Base-by-base conservation (phyloP, 2,329 filamentous ascomycete species). In the Dactylellina haptotyla region DNA sequence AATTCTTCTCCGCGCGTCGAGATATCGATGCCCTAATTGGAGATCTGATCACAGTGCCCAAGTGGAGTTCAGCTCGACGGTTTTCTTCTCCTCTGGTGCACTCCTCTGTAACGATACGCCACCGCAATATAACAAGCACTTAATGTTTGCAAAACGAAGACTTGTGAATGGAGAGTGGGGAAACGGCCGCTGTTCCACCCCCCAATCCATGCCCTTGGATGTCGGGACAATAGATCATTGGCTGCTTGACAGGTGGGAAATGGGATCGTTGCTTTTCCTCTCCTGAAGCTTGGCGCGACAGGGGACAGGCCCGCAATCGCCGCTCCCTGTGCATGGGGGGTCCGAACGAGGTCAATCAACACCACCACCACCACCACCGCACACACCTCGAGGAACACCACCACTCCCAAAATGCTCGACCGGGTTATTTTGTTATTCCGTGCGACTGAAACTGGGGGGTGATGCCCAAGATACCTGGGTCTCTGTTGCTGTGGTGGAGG, bases 271-370 rank as follows among this genome's bases (percentile, higher is more conserved):
- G 53, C 54, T 61, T 62, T 73, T 66, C 48, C 54, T 73, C 61
- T 66, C 69, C 69, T 73, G 69, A 73, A 50, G 69, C 69, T 73
- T 73, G 61, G 69, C 69, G 25, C 53, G 61, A 57, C 64, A 54
- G 61, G 69, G 61, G 41, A 50, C 26, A 34, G 53, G 58, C 53
- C 51, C 51, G 37, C 59, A 51, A 58, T 61, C 53, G 26, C 59
- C 46, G 45, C 59, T 54, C 28, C 16, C 48, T 34, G 58, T 71
- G 66, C 66, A 64, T 71, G 67, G 43, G 39, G 32, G 23, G 57
- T 53, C 61, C 45, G 50, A 39, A 48, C 26, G 34, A 48, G n/a
- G 28, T 37, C 4, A 10, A 45, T n/a, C n/a, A n/a, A n/a, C 30
- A 50, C 30, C 46, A 25, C 58, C 39, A 46, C 43, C 45, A 50